Conservation (phyloP, 1,284 basidiomycete species). For the Ustilago hordei region DNA sequence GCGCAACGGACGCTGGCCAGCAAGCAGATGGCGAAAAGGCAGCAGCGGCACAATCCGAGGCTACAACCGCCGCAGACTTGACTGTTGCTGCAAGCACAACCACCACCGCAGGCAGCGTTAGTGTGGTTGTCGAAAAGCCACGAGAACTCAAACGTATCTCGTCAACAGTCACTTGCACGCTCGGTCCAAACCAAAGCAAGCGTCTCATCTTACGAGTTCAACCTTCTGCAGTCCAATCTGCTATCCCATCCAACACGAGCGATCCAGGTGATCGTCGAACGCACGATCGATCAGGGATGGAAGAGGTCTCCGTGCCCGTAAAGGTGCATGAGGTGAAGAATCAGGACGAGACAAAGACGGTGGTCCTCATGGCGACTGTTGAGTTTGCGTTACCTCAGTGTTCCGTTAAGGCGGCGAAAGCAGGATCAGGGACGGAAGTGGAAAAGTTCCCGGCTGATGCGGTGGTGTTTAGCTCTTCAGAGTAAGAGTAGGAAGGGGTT, state of each 20-base stretch:
- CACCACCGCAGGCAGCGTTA: background rate
- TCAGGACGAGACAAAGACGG: slow-evolving; percentile 65
- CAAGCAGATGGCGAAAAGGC: slow-evolving; percentile 10
- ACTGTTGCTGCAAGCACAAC: background rate
- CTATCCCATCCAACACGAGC: slow-evolving; percentile 32
- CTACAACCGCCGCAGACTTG: background rate
- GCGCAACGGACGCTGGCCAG: background rate
- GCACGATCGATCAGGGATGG: slow-evolving; percentile 32
- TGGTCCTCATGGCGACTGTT: slow-evolving; percentile 47
- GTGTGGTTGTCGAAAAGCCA: slow-evolving; percentile 18
- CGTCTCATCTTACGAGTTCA: slow-evolving; percentile 64
- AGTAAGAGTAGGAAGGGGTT: background rate
- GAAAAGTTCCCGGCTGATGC: slow-evolving; percentile 34
- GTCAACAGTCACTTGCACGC: slow-evolving; percentile 57
- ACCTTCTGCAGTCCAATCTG: slow-evolving; percentile 38
- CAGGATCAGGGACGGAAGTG: background rate
- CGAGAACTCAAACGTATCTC: slow-evolving; percentile 54
- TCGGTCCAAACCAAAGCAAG: slow-evolving; percentile 59
- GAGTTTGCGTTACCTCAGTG: slow-evolving; percentile 38
- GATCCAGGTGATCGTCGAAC: slow-evolving; percentile 47
- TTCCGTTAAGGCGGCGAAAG: background rate
- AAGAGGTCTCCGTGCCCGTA: slow-evolving; percentile 56
- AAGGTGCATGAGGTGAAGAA: slow-evolving; percentile 68
- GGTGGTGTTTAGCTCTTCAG: slow-evolving; percentile 35
- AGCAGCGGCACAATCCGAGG: background rate